Conservation (phyloP, 371 early-diverging fungal genomes). For the Lichtheimia ramosa region DNA sequence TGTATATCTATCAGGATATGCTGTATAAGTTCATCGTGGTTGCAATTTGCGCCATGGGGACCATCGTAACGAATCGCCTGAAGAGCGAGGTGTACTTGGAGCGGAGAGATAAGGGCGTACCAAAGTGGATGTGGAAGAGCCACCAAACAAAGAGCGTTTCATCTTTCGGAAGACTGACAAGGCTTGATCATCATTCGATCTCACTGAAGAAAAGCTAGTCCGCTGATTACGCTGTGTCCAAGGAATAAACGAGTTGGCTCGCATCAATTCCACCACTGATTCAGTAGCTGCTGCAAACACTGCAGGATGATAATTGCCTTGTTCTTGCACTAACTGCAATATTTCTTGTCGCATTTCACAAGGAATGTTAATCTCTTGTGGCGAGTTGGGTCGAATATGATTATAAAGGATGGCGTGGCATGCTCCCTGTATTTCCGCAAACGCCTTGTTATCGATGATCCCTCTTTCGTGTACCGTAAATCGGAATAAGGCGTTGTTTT, state of each 20-base stretch:
- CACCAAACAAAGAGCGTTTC: background rate
- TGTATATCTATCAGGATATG: too few relatives aligned
- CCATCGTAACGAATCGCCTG: slow-evolving; percentile 8
- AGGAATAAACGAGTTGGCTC: slow-evolving; percentile 47
- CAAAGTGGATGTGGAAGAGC: background rate
- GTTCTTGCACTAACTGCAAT: slow-evolving; percentile 21
- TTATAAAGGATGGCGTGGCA: slow-evolving; percentile 27
- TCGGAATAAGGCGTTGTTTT: background rate
- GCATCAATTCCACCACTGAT: slow-evolving; percentile 46
- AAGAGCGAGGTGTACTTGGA: slow-evolving; percentile 5
- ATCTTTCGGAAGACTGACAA: background rate
- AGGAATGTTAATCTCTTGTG: slow-evolving; percentile 54
- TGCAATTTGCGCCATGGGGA: slow-evolving; percentile 6
- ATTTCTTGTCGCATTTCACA: slow-evolving; percentile 48
- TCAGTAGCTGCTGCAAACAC: slow-evolving; percentile 38
- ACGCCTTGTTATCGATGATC: background rate
- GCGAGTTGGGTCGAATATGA: slow-evolving; percentile 41
- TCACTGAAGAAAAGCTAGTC: too few relatives aligned
- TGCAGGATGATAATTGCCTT: slow-evolving; percentile 22
- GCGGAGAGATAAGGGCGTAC: background rate
- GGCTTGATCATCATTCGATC: background rate
- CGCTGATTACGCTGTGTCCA: slow-evolving; percentile 17
- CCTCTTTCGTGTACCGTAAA: too few relatives aligned
- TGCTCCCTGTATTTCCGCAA: slow-evolving; percentile 6
- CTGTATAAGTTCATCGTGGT: too few relatives aligned